A percentile compares a stretch with the other conserved stretches of the same genome.
phyloP scores from a whole-genome alignment of 1,139 yeast genomes.

The Hansenula lynferdii region DNA sequence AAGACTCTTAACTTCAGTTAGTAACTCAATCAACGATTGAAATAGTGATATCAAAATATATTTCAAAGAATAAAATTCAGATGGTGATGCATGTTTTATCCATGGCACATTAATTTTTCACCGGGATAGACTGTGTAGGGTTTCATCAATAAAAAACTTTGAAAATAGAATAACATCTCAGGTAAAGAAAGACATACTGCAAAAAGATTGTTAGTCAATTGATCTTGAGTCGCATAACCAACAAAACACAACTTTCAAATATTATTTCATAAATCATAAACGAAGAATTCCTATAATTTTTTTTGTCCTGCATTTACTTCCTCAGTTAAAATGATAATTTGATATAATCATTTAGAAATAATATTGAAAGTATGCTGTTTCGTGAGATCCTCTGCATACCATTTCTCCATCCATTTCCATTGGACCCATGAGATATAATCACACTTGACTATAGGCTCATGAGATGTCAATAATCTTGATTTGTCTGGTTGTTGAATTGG shows the following conservation, averaged over 20 bases:
- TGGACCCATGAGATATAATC: too few relatives aligned
- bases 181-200: slow-evolving; percentile 3
- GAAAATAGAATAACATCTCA: too few relatives aligned
- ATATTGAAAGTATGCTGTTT: not conserved
- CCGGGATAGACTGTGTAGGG: slow-evolving; percentile 41
- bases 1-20: too few relatives aligned
- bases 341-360: slow-evolving; percentile 27
- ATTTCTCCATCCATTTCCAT: too few relatives aligned
- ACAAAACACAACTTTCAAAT: slow-evolving; percentile 1
- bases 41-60: too few relatives aligned
- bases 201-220: slow-evolving; percentile 8
- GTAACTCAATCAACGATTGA: too few relatives aligned
- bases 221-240: not conserved
- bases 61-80: too few relatives aligned
- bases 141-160: slow-evolving; percentile 26
- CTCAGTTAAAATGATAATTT: slow-evolving; percentile 38
- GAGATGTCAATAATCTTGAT: too few relatives aligned
- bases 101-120: slow-evolving; percentile 51
- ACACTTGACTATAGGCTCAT: too few relatives aligned
- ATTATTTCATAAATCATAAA: slow-evolving; percentile 39
- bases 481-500: too few relatives aligned
- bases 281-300: slow-evolving; percentile 56
- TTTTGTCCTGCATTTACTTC: slow-evolving; percentile 66
- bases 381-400: too few relatives aligned
- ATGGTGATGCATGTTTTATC: slow-evolving; percentile 90